Conservation (phyloP, 1,284 basidiomycete genomes). For the Boletellus deceptivus region DNA sequence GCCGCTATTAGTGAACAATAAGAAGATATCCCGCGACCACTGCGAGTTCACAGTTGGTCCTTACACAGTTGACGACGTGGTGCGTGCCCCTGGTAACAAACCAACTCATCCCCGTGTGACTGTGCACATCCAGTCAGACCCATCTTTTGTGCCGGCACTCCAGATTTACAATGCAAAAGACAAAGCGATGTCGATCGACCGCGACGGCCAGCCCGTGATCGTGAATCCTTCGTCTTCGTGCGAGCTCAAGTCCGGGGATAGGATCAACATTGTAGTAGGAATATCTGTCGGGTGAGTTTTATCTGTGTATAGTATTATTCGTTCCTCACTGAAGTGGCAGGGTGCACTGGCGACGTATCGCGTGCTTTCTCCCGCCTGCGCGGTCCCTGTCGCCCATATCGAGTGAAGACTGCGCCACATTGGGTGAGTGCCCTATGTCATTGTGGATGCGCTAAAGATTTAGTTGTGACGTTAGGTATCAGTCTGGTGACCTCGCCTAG, state of each 20-base stretch:
- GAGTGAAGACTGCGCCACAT: conserved; percentile 46
- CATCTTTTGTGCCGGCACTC: conserved; percentile 40
- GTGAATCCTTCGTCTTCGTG: conserved; percentile 32
- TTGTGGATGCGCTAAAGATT: not conserved
- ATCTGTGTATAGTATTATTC: not conserved
- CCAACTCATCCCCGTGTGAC: not conserved
- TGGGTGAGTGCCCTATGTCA: conserved; percentile 42
- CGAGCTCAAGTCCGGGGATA: conserved; percentile 51
- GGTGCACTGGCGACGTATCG: conserved; percentile 53
- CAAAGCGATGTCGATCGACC: conserved; percentile 41
- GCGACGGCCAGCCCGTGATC: conserved; percentile 30
- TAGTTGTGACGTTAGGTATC: conserved; percentile 40
- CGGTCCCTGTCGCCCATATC: conserved; percentile 32
- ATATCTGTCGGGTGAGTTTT: conserved; percentile 44
- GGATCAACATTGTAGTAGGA: conserved; percentile 44
- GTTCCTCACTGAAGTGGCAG: conserved; percentile 30
- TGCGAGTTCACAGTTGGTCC: conserved; percentile 52
- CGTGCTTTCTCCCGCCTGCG: conserved; percentile 45
- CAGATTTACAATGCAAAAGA: conserved; percentile 46
- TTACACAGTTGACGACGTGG: conserved; percentile 50
- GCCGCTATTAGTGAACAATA: conserved; percentile 51
- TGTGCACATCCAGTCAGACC: conserved; percentile 36
- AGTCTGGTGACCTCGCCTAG: conserved; percentile 46
- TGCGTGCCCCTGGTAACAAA: conserved; percentile 33
- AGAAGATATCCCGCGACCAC: conserved; percentile 61